These are phyloP conservation scores for Xylaria acuta DNA, from an alignment of 495 filamentous ascomycete genomes.

Conservation along the genomic window DNA sequence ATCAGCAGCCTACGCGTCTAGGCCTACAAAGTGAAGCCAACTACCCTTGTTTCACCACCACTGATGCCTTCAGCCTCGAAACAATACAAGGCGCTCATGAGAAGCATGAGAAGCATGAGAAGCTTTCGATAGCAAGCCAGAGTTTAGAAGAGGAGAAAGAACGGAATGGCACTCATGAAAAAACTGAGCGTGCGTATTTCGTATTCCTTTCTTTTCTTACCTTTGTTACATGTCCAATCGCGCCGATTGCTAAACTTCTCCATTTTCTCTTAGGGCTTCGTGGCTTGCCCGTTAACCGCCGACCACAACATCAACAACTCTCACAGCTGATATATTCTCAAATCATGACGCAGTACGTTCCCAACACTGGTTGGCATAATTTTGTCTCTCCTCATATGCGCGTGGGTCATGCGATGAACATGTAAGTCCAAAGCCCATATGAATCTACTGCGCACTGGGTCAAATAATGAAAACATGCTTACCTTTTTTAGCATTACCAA, in stretches of 20 bases:
- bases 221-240: background rate
- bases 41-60: too few species aligned
- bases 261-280: background rate
- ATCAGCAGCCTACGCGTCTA: background rate
- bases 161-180: background rate
- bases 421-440: constrained; percentile 39
- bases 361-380: constrained; percentile 43
- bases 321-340: constrained; percentile 38
- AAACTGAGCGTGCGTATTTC: background rate
- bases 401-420: constrained; percentile 41
- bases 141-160: background rate
- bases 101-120: background rate
- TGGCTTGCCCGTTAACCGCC: too few species aligned
- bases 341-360: constrained; percentile 30
- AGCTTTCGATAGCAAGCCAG: background rate
- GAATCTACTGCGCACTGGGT: background rate
- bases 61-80: too few species aligned
- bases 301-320: constrained; percentile 44
- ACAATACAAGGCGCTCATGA: too few species aligned
- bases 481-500: constrained; percentile 46
- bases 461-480: constrained; percentile 14
- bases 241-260: background rate
- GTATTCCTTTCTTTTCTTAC: background rate
- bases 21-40: background rate
- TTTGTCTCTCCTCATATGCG: constrained; percentile 38